Evolutionary conservation across 176 grass and related monocot species (phyloP).

Genomic region (Lolium rigidum): DNA sequence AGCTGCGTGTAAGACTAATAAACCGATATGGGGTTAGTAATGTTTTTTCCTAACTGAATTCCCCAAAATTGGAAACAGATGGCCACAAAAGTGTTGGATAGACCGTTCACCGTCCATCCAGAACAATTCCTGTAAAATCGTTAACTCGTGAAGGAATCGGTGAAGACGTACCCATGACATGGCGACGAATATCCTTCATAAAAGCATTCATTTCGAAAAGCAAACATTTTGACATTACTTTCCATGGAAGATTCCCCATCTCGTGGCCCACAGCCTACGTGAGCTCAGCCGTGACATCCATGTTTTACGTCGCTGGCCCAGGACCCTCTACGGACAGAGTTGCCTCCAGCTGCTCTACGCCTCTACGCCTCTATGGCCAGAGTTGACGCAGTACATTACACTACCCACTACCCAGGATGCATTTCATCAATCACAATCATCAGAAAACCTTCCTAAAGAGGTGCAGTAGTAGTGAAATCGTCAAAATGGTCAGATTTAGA

Average conservation of each 20-base stretch:
- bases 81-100: neutral
- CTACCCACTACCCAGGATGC: neutral
- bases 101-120: neutral
- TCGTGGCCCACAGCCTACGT: neutral
- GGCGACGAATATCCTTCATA: neutral
- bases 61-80: no score
- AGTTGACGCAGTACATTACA: neutral
- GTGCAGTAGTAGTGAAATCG: neutral
- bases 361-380: neutral
- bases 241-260: slow-evolving; percentile 2
- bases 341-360: neutral
- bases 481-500: neutral
- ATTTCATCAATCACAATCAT: neutral
- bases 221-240: slow-evolving; percentile 7
- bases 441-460: neutral
- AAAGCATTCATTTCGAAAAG: slow-evolving; percentile 3
- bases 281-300: slow-evolving; percentile 35
- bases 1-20: no score
- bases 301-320: neutral
- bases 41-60: no score
- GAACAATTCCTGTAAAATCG: neutral
- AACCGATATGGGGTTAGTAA: no score
- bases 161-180: neutral
- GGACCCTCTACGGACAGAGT: slow-evolving; percentile 21
- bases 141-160: neutral